Conservation (phyloP, 306 rosid species). For the Medicago arabica region DNA sequence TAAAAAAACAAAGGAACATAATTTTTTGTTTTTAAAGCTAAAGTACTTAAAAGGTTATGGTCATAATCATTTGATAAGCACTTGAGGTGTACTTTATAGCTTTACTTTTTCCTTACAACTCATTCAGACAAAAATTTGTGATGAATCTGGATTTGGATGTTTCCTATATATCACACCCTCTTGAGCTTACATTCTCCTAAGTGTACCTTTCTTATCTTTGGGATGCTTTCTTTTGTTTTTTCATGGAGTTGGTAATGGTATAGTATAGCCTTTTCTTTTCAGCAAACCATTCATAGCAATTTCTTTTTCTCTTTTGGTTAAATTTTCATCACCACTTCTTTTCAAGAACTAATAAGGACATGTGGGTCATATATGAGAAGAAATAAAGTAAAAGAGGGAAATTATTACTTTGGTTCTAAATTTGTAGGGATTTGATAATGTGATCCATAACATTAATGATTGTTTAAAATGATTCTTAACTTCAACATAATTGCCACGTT, state of each 20-base stretch:
- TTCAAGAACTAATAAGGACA: conserved; percentile 24
- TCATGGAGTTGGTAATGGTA: too few relatives aligned
- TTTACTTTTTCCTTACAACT: conserved; percentile 27
- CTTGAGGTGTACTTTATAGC: not conserved
- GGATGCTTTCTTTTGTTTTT: not conserved
- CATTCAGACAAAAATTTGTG: not conserved
- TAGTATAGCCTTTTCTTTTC: not conserved
- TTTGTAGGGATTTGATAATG: not conserved
- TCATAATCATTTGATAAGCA: conserved; percentile 19
- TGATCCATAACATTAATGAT: not conserved
- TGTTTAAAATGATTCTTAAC: not conserved
- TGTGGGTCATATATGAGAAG: not conserved
- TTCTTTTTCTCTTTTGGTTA: not conserved
- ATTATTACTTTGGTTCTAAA: not conserved
- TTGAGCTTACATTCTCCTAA: not conserved
- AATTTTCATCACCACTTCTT: not conserved
- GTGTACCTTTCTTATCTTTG: conserved; percentile 2
- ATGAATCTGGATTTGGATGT: conserved; percentile 4
- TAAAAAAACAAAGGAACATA: conserved; percentile 33
- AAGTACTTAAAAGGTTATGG: conserved; percentile 1
- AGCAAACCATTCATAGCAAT: not conserved
- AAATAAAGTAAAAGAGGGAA: not conserved
- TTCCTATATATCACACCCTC: not conserved
- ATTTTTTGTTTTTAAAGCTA: not conserved
- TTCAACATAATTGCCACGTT: not conserved